phyloP scores from a whole-genome alignment of 345 rosid genomes.

The Arabidopsis thaliana region DNA sequence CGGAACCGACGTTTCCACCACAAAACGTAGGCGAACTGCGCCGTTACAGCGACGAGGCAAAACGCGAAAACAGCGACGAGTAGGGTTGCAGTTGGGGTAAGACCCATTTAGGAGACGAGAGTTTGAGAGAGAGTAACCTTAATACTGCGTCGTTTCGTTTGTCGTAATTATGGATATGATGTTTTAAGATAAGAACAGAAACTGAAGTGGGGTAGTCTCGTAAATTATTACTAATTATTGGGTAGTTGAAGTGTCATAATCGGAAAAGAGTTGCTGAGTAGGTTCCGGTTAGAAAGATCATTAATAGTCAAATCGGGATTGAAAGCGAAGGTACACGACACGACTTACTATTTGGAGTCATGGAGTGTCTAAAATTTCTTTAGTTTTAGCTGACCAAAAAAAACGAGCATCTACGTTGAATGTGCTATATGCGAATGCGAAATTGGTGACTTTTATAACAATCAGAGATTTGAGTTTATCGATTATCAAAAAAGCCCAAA shows the following conservation, averaged over 20 bases:
- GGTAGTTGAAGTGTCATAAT: slow-evolving; percentile 34
- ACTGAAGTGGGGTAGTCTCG: slow-evolving; percentile 19
- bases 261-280: slow-evolving; percentile 42
- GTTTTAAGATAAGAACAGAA: slow-evolving; percentile 5
- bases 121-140: neutral
- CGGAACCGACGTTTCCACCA: slow-evolving; percentile 56
- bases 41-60: slow-evolving; percentile 47
- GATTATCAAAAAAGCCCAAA: neutral
- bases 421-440: too few species aligned
- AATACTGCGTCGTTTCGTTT: slow-evolving; percentile 25
- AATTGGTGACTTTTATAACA: neutral
- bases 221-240: neutral
- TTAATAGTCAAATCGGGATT: slow-evolving; percentile 33
- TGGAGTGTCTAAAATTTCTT: neutral
- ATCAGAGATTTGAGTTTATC: neutral
- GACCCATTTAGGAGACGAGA: slow-evolving; percentile 15
- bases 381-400: too few species aligned
- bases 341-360: neutral
- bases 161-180: neutral
- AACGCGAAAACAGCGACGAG: slow-evolving; percentile 56
- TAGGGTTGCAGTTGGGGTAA: slow-evolving; percentile 47
- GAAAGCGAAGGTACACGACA: slow-evolving; percentile 5
- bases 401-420: too few species aligned
- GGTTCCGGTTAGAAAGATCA: slow-evolving; percentile 42
- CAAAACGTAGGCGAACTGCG: slow-evolving; percentile 56